phyloP scores from a whole-genome alignment of 2,329 filamentous ascomycete species.

The Epicoccum nigrum region DNA sequence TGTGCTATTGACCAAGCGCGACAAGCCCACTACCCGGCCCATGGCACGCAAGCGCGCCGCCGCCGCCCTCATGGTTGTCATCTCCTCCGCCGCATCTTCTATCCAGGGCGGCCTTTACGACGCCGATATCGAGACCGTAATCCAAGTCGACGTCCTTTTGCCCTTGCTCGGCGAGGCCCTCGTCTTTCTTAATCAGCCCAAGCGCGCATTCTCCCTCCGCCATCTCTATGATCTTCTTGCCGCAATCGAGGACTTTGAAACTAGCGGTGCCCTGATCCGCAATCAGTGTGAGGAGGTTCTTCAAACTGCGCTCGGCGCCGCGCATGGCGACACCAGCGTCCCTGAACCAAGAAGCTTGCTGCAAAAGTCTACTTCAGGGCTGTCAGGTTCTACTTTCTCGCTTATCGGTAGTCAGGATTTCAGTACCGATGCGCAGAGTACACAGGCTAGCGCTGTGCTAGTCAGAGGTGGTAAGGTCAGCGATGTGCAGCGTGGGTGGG shows the following conservation, averaged over 20 bases:
- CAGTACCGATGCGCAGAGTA: slow-evolving; percentile 33
- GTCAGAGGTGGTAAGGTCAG: slow-evolving; percentile 38
- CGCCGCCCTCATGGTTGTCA: slow-evolving; percentile 77
- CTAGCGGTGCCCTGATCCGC: slow-evolving; percentile 74
- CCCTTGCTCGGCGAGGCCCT: slow-evolving; percentile 83
- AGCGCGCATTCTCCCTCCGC: slow-evolving; percentile 66
- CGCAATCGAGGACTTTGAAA: slow-evolving; percentile 79
- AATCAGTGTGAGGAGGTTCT: slow-evolving; percentile 79
- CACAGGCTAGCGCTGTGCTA: slow-evolving; percentile 57
- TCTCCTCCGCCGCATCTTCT: slow-evolving; percentile 84
- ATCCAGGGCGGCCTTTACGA: slow-evolving; percentile 92
- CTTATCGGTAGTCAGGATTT: slow-evolving; percentile 78
- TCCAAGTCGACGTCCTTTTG: slow-evolving; percentile 86
- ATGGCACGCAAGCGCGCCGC: slow-evolving; percentile 70
- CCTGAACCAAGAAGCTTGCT: slow-evolving; percentile 49
- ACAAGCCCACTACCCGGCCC: slow-evolving; percentile 54
- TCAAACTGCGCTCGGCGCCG: slow-evolving; percentile 73
- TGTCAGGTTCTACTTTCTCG: slow-evolving; percentile 66
- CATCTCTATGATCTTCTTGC: slow-evolving; percentile 79
- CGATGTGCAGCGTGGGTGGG: slow-evolving; percentile 69
- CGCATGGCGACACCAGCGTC: slow-evolving; percentile 53
- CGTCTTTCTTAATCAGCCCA: slow-evolving; percentile 72
- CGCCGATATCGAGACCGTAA: slow-evolving; percentile 76
- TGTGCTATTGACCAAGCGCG: slow-evolving; percentile 42
- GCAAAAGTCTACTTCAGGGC: slow-evolving; percentile 62